These are phyloP conservation scores for Keithomyces neogunnii DNA, from an alignment of 2,329 filamentous ascomycete genomes.

Conservation along the genomic window DNA sequence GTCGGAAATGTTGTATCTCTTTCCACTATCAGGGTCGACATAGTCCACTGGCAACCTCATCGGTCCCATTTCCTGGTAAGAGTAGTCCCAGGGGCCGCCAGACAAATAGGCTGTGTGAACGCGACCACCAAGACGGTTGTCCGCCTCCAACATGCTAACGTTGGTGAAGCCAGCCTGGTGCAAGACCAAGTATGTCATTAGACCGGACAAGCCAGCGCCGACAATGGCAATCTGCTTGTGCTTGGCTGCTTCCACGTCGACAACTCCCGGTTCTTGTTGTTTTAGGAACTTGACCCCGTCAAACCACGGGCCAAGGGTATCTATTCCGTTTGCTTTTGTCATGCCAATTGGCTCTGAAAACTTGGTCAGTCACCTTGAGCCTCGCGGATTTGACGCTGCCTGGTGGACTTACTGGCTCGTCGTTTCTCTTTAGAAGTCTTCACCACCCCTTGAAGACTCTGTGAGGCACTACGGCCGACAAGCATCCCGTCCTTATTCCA, in stretches of 20 bases:
- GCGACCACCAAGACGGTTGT: slow-evolving; percentile 52
- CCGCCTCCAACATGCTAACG: slow-evolving; percentile 54
- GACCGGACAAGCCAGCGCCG: slow-evolving; percentile 56
- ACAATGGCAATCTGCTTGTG: slow-evolving; percentile 53
- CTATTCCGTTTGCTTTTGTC: slow-evolving; percentile 40
- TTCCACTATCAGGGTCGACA: slow-evolving; percentile 35
- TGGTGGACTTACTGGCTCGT: not conserved
- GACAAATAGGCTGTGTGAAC: slow-evolving; percentile 56
- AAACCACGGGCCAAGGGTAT: slow-evolving; percentile 51
- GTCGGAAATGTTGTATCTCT: slow-evolving; percentile 51
- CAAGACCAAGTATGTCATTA: slow-evolving; percentile 48
- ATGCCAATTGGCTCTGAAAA: slow-evolving; percentile 29
- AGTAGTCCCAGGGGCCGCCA: slow-evolving; percentile 51
- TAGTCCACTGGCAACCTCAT: slow-evolving; percentile 55
- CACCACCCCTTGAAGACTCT: slow-evolving; percentile 14
- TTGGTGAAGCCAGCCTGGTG: slow-evolving; percentile 46
- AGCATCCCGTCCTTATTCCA: slow-evolving; percentile 23
- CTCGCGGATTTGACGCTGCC: not conserved
- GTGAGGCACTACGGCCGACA: slow-evolving; percentile 25
- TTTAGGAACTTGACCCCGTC: slow-evolving; percentile 53
- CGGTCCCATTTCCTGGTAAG: slow-evolving; percentile 59
- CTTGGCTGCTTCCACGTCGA: slow-evolving; percentile 10
- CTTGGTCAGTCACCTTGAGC: no score
- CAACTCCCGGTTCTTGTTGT: slow-evolving; percentile 40
- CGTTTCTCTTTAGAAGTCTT: slow-evolving; percentile 8